These are phyloP conservation scores for Zopfia rhizophila DNA, from an alignment of 2,329 filamentous ascomycete species.

Conservation along the genomic window DNA sequence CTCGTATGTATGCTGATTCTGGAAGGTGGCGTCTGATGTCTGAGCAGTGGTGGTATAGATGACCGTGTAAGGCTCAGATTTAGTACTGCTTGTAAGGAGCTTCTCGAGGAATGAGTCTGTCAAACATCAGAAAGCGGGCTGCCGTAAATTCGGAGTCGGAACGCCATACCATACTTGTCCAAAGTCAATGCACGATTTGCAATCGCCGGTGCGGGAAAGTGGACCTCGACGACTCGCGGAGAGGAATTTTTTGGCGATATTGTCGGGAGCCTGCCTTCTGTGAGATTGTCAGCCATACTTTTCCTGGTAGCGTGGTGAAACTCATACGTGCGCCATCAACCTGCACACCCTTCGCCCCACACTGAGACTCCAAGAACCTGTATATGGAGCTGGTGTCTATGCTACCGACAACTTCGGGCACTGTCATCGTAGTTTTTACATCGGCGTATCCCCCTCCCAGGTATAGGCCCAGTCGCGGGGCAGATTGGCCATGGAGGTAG, in stretches of 20 bases:
- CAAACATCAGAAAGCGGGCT: slow-evolving; percentile 15
- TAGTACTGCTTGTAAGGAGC: no score
- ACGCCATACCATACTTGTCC: slow-evolving; percentile 56
- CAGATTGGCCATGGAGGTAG: slow-evolving; percentile 64
- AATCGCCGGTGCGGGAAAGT: slow-evolving; percentile 53
- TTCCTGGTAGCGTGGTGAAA: slow-evolving; percentile 18
- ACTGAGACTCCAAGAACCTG: slow-evolving; percentile 57
- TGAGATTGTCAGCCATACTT: background rate
- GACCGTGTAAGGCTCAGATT: slow-evolving; percentile 71
- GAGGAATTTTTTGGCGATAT: slow-evolving; percentile 10
- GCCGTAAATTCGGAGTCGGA: no score
- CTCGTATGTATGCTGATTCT: slow-evolving; percentile 64
- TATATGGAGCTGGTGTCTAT: slow-evolving; percentile 58
- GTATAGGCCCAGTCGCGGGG: slow-evolving; percentile 65
- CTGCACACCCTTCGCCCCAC: slow-evolving; percentile 55
- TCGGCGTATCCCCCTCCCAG: slow-evolving; percentile 61
- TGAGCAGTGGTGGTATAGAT: slow-evolving; percentile 76
- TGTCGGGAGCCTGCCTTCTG: no score
- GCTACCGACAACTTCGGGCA: slow-evolving; percentile 64
- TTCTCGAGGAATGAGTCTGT: slow-evolving; percentile 49
- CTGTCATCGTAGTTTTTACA: slow-evolving; percentile 62
- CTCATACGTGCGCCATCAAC: slow-evolving; percentile 54
- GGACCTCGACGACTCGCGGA: slow-evolving; percentile 57
- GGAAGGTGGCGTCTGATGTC: slow-evolving; percentile 36
- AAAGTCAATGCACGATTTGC: slow-evolving; percentile 53